Conservation (phyloP, 2,329 filamentous ascomycete species). For the Chrysoporthe deuterocubensis region DNA sequence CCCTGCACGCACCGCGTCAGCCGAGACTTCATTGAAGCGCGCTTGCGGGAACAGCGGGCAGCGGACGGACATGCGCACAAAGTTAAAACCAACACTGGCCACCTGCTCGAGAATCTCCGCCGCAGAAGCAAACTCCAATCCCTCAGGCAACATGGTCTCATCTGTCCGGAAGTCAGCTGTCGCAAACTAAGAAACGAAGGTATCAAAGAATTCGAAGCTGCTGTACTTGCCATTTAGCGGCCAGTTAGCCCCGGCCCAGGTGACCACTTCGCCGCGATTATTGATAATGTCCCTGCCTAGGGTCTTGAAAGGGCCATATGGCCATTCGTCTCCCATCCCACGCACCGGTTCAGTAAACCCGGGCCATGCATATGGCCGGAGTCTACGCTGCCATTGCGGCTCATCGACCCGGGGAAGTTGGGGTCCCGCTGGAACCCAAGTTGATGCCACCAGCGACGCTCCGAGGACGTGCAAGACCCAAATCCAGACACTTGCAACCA, state of each 20-base stretch:
- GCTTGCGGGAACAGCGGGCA: no score
- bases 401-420: not conserved
- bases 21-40: not conserved
- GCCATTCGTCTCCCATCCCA: conserved; percentile 34
- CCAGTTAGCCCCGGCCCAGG: conserved; percentile 44
- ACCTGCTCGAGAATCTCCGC: conserved; percentile 52
- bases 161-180: conserved; percentile 32
- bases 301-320: conserved; percentile 43
- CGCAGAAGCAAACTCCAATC: conserved; percentile 56
- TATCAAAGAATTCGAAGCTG: not conserved
- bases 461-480: not conserved
- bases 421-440: not conserved
- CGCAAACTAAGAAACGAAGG: not conserved
- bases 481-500: no score
- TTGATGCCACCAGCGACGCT: not conserved
- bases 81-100: conserved; percentile 56
- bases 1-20: conserved; percentile 32
- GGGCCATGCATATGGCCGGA: not conserved
- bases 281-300: conserved; percentile 44
- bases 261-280: conserved; percentile 40
- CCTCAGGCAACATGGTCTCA: conserved; percentile 60
- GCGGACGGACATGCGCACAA: conserved; percentile 49
- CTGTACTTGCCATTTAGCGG: conserved; percentile 36
- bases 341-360: not conserved
- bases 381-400: not conserved